phyloP scores from a whole-genome alignment of 805 yeast genomes.

The Naumovozyma baii region DNA sequence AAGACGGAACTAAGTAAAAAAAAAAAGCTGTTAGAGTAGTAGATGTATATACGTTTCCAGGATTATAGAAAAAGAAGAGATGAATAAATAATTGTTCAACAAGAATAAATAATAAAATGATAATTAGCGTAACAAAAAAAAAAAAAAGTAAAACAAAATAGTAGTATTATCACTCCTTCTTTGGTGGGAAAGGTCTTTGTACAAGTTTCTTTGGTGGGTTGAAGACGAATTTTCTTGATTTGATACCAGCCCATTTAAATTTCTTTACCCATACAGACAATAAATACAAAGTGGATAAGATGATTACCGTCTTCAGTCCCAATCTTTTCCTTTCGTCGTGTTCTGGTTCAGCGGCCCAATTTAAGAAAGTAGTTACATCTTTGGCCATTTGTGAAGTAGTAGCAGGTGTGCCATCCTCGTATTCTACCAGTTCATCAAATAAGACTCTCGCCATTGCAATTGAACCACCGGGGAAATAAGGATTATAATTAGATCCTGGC shows the following conservation, averaged over 20 bases:
- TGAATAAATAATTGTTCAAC: too few species aligned
- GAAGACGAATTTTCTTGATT: conserved; percentile 88
- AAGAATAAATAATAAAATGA: too few species aligned
- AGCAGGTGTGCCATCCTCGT: conserved; percentile 98
- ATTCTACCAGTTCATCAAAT: conserved; percentile 95
- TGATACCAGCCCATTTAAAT: conserved; percentile 95
- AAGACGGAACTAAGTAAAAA: too few species aligned
- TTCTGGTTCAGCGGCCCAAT: conserved; percentile 98
- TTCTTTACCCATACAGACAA: conserved; percentile 86
- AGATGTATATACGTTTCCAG: too few species aligned
- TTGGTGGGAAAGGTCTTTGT: neutral
- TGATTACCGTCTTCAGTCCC: conserved; percentile 86
- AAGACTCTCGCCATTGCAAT: conserved; percentile 99
- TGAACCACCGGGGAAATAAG: conserved; percentile 99
- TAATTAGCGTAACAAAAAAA: neutral
- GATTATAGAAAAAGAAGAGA: too few species aligned
- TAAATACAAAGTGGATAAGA: conserved; percentile 69
- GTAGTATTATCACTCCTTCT: neutral
- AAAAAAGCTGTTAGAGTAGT: too few species aligned
- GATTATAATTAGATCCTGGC: conserved; percentile 94
- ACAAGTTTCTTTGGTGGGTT: conserved; percentile 65
- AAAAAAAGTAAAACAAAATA: too few species aligned
- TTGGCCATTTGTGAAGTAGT: conserved; percentile 98
- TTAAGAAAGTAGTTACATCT: conserved; percentile 90
- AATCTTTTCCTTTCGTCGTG: conserved; percentile 95